Evolutionary conservation across 1,284 basidiomycete species (phyloP), one percentile per base, ranked within the genome.

Genomic region (Pseudozyma hubeiensis): DNA sequence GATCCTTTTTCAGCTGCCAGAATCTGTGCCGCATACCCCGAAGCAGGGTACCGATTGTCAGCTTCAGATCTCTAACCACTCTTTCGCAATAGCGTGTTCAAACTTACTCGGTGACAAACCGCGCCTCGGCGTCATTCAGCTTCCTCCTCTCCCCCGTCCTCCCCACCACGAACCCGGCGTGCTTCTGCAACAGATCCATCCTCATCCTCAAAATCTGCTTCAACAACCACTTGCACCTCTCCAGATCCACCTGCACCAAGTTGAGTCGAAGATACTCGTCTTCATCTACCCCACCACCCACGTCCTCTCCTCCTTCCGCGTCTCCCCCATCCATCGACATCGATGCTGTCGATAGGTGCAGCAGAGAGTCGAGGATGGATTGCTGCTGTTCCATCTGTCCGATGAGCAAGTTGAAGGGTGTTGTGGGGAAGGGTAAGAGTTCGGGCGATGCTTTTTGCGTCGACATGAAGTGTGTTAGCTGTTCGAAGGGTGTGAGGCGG

Each of bases 191-290:
- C 57, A 81, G 51, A 30, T 66, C 67, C 29, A 83, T 55, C 7
- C 82, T 59, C 1, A 60, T 44, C 5, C 82, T 60, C 19, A 83
- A 49, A 34, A 79, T 77, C 39, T 73, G 66, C 31, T 77, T 72
- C 14, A 84, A 45, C 16, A 84, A 60, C 81, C 81, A 84, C 16
- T 75, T 75, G 24, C 71, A 65, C 6, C 82, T 53, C 50, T 84
- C 82, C 29, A 82, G 57, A 71, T 84, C 82, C 11, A 84, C 70
- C 53, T 77, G 75, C 16, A 84, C 82, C n/a, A 83, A 53, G 44
- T 71, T 76, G 24, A 84, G 66, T 0, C 82, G 75, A 30, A 84
- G 49, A 43, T 79, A 78, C 44, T 84, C 82, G 45, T 84, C 82
- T 14, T 83, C 82, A 29, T 67, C 60, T 14, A 61, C 34, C 17